phyloP scores from a whole-genome alignment of 164 flowering plant genomes.

The Vitis labrusca region DNA sequence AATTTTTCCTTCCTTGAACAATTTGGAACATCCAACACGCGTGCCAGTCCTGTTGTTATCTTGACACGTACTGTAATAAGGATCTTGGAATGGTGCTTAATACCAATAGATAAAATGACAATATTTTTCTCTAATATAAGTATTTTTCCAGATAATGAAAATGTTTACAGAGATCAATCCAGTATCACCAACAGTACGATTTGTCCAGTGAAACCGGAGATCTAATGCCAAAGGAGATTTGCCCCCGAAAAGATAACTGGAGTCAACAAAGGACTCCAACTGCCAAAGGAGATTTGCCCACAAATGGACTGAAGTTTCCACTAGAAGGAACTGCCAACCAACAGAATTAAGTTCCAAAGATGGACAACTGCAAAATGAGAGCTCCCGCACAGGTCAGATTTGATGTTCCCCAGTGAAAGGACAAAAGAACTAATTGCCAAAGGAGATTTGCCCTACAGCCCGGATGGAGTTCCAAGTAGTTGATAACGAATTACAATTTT shows the following conservation, averaged over 20 bases:
- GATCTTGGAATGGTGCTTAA: not conserved
- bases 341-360: not conserved
- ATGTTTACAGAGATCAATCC: slow-evolving; percentile 9
- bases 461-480: slow-evolving; percentile 5
- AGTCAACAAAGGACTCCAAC: slow-evolving; percentile 33
- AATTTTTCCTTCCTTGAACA: slow-evolving; percentile 2
- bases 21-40: not conserved
- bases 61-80: not conserved
- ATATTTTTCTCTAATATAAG: no score
- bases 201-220: slow-evolving; percentile 5
- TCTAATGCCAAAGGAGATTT: slow-evolving; percentile 47
- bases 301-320: slow-evolving; percentile 24
- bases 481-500: not conserved
- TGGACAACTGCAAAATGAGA: slow-evolving; percentile 14
- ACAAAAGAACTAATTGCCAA: slow-evolving; percentile 5
- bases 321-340: slow-evolving; percentile 13
- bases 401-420: not conserved
- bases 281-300: slow-evolving; percentile 94
- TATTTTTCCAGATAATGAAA: no score
- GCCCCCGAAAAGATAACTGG: slow-evolving; percentile 28
- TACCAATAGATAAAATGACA: slow-evolving; percentile 7
- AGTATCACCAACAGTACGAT: not conserved
- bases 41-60: not conserved
- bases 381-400: not conserved
- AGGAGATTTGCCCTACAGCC: slow-evolving; percentile 15